Conservation (phyloP, 2,329 filamentous ascomycete species). For the Esteya vermicola region DNA sequence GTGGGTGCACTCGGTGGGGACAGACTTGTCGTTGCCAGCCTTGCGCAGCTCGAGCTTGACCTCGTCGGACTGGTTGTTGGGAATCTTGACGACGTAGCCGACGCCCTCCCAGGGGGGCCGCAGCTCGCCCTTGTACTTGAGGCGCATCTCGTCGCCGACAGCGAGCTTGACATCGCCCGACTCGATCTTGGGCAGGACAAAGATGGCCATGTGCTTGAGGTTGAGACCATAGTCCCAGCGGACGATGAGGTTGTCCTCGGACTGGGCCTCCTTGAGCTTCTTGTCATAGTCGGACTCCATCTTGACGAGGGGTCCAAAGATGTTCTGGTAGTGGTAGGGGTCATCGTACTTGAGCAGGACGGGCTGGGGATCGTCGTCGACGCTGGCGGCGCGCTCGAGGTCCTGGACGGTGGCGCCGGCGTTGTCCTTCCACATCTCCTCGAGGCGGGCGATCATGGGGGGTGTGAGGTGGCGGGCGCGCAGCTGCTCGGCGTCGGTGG, state of each 20-base stretch:
- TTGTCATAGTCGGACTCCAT: slow-evolving; percentile 99
- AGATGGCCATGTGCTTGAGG: slow-evolving; percentile 93
- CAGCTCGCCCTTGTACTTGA: slow-evolving; percentile 91
- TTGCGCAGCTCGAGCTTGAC: slow-evolving; percentile 90
- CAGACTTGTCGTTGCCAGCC: slow-evolving; percentile 88
- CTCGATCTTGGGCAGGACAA: slow-evolving; percentile 92
- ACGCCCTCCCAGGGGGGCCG: slow-evolving; percentile 92
- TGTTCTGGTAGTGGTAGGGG: slow-evolving; percentile 96
- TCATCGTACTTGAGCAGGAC: slow-evolving; percentile 92
- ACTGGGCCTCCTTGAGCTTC: slow-evolving; percentile 96
- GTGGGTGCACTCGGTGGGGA: slow-evolving; percentile 90
- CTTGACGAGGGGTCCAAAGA: slow-evolving; percentile 94
- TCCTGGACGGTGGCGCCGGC: slow-evolving; percentile 76
- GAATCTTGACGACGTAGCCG: slow-evolving; percentile 97
- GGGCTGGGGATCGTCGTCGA: slow-evolving; percentile 89
- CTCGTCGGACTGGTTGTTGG: slow-evolving; percentile 97
- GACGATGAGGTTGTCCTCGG: slow-evolving; percentile 86
- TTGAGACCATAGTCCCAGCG: slow-evolving; percentile 93
- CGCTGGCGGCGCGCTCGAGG: slow-evolving; percentile 77
- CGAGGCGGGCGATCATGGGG: slow-evolving; percentile 88
- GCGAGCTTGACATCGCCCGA: slow-evolving; percentile 95
- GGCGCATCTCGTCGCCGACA: slow-evolving; percentile 94
- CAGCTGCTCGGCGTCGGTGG: slow-evolving; percentile 89
- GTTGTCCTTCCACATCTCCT: slow-evolving; percentile 98
- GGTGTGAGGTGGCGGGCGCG: slow-evolving; percentile 85